Evolutionary conservation across 352 stramenopile species (phyloP).

Genomic region (Phytopythium boreale): DNA sequence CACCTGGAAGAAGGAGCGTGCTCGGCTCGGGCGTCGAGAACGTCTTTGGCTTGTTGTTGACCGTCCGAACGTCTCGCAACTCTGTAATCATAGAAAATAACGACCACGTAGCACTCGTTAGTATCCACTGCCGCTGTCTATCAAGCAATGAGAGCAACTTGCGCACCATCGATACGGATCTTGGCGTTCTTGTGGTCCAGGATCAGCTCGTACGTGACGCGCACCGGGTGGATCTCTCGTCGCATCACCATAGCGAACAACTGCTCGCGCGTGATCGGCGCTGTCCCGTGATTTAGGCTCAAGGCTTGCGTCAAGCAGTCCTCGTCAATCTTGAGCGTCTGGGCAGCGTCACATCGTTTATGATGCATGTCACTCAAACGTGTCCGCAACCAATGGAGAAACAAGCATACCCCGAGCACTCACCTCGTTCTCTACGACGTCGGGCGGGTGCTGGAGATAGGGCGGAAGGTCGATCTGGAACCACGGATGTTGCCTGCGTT

Average conservation of each 20-base stretch:
- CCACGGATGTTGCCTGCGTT: conserved; percentile 91
- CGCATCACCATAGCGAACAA: conserved; percentile 51
- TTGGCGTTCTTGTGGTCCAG: conserved; percentile 97
- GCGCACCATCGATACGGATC: conserved; percentile 85
- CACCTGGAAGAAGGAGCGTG: conserved; percentile 64
- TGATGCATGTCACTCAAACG: not conserved
- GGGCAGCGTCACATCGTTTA: not conserved
- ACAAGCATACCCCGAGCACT: conserved; percentile 11
- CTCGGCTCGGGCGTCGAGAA: conserved; percentile 64
- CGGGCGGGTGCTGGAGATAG: conserved; percentile 95
- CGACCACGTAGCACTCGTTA: not conserved
- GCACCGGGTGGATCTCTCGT: conserved; percentile 72
- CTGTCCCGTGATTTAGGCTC: conserved; percentile 40
- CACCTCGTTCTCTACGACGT: conserved; percentile 95
- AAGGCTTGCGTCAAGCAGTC: conserved; percentile 66
- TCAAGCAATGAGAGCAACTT: not conserved
- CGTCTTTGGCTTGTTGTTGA: conserved; percentile 76
- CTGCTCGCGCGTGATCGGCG: conserved; percentile 52
- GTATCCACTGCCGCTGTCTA: conserved; percentile 1
- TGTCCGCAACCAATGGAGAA: not conserved
- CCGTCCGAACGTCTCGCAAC: conserved; percentile 62
- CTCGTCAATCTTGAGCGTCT: conserved; percentile 83
- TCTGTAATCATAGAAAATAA: conserved; percentile 26
- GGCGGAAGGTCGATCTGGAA: conserved; percentile 97
- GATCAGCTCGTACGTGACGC: conserved; percentile 97